Conservation (phyloP, 2,329 filamentous ascomycete genomes). For the Microthyrium microscopicum region DNA sequence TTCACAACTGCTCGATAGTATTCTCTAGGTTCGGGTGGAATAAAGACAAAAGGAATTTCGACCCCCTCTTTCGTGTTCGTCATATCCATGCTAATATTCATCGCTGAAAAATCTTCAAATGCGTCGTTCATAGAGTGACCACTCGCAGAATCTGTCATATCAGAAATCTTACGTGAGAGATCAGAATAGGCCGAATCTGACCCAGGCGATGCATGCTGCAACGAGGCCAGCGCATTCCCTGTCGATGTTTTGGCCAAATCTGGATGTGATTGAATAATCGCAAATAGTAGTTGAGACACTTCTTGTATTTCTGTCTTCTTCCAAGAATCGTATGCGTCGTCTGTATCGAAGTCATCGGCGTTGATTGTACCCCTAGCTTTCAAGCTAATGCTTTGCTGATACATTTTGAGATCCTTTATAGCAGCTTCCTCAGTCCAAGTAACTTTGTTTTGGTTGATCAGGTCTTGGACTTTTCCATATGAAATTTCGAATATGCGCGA, state of each 20-base stretch:
- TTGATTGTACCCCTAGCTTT: constrained; percentile 61
- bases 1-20: constrained; percentile 73
- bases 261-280: constrained; percentile 72
- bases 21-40: constrained; percentile 65
- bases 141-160: constrained; percentile 21
- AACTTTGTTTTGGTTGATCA: constrained; percentile 66
- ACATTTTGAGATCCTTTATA: constrained; percentile 78
- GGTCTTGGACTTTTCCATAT: constrained; percentile 64
- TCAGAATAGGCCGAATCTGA: constrained; percentile 27
- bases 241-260: constrained; percentile 66
- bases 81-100: constrained; percentile 30
- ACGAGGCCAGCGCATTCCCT: constrained; percentile 39
- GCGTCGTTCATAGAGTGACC: constrained; percentile 45
- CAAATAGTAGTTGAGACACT: constrained; percentile 82
- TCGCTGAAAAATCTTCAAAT: constrained; percentile 46
- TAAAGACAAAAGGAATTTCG: constrained; percentile 59
- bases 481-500: constrained; percentile 71
- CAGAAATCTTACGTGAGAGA: constrained; percentile 28
- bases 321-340: constrained; percentile 80
- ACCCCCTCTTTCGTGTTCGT: constrained; percentile 19
- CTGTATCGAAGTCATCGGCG: constrained; percentile 74
- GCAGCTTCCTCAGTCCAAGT: constrained; percentile 87
- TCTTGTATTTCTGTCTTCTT: constrained; percentile 78
- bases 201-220: constrained; percentile 27
- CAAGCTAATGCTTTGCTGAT: constrained; percentile 75